phyloP scores from a whole-genome alignment of 352 stramenopile genomes.

The Phytopythium sindhum region DNA sequence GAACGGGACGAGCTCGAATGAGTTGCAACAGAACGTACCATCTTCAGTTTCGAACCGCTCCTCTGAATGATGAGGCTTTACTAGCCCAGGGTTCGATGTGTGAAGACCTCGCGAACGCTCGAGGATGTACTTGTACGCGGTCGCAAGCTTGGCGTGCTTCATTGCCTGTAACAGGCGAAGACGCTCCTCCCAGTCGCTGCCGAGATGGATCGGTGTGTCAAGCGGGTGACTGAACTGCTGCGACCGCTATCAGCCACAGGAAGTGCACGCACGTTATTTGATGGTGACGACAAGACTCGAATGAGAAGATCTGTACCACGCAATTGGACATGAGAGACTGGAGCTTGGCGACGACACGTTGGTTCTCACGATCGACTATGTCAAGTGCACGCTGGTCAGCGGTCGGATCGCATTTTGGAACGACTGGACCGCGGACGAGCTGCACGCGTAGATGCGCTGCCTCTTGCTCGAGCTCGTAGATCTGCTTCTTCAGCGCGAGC shows the following conservation, averaged over 20 bases:
- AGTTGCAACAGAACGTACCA: conserved; percentile 30
- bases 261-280: neutral
- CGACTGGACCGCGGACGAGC: conserved; percentile 4
- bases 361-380: conserved; percentile 14
- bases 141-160: conserved; percentile 26
- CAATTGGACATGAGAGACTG: conserved; percentile 22
- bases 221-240: conserved; percentile 12
- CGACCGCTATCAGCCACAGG: neutral
- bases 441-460: neutral
- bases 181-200: conserved; percentile 13
- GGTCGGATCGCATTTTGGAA: neutral
- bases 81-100: neutral
- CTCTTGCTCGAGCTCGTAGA: conserved; percentile 15
- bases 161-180: conserved; percentile 18
- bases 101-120: neutral
- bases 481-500: conserved; percentile 14
- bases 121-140: conserved; percentile 15
- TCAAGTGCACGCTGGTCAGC: conserved; percentile 11
- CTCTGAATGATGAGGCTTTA: conserved; percentile 4
- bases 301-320: neutral
- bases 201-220: conserved; percentile 26
- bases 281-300: neutral
- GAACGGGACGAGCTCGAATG: conserved; percentile 42
- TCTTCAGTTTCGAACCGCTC: conserved; percentile 15
- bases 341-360: conserved; percentile 14